phyloP scores from a whole-genome alignment of 2,329 filamentous ascomycete species.

The Xylaria sp. region DNA sequence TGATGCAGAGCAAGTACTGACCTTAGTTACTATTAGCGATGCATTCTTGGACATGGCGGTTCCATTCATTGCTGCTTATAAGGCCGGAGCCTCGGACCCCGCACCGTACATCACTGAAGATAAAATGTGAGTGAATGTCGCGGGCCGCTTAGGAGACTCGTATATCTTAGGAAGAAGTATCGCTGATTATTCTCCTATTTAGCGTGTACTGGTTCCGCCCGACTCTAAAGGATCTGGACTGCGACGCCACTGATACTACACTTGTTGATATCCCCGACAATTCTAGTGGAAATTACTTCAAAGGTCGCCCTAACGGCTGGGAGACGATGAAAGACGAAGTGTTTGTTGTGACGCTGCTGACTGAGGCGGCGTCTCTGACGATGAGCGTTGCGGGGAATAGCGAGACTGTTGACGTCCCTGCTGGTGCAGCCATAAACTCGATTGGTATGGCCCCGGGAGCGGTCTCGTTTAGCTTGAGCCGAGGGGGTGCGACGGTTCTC shows the following conservation, averaged over 20 bases:
- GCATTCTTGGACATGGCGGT: constrained; percentile 60
- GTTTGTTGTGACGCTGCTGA: constrained; percentile 59
- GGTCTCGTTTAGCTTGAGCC: constrained; percentile 53
- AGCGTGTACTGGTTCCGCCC: constrained; percentile 60
- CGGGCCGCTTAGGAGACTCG: too few species aligned
- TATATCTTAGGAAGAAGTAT: not conserved
- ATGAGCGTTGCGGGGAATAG: constrained; percentile 53
- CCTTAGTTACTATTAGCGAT: constrained; percentile 28
- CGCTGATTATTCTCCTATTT: not conserved
- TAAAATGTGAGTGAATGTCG: constrained; percentile 45
- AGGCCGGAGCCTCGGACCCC: constrained; percentile 48
- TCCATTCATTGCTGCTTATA: constrained; percentile 60
- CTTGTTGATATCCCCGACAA: constrained; percentile 49
- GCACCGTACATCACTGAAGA: constrained; percentile 53
- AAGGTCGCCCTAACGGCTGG: constrained; percentile 56
- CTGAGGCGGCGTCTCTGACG: constrained; percentile 49
- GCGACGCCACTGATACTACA: constrained; percentile 59
- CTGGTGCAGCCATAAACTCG: constrained; percentile 51
- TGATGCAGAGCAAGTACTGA: not conserved
- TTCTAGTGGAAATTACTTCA: constrained; percentile 57
- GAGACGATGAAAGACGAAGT: constrained; percentile 55
- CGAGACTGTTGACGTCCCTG: constrained; percentile 51
- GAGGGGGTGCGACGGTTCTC: constrained; percentile 49
- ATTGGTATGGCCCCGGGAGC: constrained; percentile 54
- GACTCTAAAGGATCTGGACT: constrained; percentile 52